A percentile compares a stretch with the other conserved stretches of the same genome.
phyloP scores from a whole-genome alignment of 164 flowering plant species.

The Akebia trifoliata region DNA sequence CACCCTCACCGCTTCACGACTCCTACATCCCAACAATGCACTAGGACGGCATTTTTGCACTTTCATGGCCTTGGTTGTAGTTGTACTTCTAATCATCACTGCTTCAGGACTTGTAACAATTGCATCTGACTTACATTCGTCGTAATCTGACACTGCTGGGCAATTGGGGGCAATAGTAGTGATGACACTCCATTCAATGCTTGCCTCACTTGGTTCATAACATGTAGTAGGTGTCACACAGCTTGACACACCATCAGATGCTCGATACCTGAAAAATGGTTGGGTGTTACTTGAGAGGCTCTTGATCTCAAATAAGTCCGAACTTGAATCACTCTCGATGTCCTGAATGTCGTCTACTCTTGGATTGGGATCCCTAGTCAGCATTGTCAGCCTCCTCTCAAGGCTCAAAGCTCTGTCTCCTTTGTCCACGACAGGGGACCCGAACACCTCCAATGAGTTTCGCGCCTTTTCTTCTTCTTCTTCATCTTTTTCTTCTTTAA shows the following conservation, averaged over 20 bases:
- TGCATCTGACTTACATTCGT: constrained; percentile 15
- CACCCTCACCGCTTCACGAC: constrained; percentile 49
- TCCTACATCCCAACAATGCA: constrained; percentile 44
- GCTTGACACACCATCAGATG: constrained; percentile 25
- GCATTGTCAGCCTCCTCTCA: constrained; percentile 34
- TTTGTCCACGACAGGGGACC: constrained; percentile 33
- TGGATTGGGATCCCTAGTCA: constrained; percentile 33
- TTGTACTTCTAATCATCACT: background rate
- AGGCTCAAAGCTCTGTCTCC: constrained; percentile 22
- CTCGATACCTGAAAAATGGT: constrained; percentile 32
- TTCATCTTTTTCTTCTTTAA: constrained; percentile 17
- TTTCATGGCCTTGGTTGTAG: constrained; percentile 13
- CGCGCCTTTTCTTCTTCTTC: constrained; percentile 20
- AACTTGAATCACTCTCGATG: constrained; percentile 65
- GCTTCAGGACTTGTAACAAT: background rate
- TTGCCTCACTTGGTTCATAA: too few species aligned
- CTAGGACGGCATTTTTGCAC: constrained; percentile 16
- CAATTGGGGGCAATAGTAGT: constrained; percentile 24
- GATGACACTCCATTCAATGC: background rate
- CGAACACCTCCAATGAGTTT: constrained; percentile 52
- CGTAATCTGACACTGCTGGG: constrained; percentile 30
- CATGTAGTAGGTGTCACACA: constrained; percentile 34
- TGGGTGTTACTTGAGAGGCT: constrained; percentile 38
- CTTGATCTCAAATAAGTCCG: constrained; percentile 81
- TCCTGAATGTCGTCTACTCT: constrained; percentile 30